phyloP scores from a whole-genome alignment of 768 basidiomycete genomes.

The Suillus subalutaceus region DNA sequence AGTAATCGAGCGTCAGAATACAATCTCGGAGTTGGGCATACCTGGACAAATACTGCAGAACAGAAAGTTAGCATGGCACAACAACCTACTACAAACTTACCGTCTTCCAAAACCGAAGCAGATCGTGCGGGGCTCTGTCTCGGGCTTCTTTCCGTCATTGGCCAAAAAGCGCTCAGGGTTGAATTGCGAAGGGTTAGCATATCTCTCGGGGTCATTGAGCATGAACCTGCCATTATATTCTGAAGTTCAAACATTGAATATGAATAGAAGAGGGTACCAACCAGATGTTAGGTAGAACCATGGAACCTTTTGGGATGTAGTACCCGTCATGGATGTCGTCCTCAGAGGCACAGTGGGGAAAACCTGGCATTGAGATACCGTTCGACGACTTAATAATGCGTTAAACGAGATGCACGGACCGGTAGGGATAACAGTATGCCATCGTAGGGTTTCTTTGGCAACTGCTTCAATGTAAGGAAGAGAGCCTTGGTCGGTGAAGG shows the following conservation, averaged over 20 bases:
- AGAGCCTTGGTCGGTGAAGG: constrained; percentile 55
- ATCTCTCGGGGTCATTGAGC: constrained; percentile 32
- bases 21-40: not conserved
- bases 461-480: constrained; percentile 67
- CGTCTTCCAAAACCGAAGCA: constrained; percentile 71
- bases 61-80: constrained; percentile 10
- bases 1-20: constrained; percentile 7
- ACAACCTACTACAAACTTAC: constrained; percentile 25
- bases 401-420: constrained; percentile 42
- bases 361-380: constrained; percentile 12
- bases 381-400: constrained; percentile 34
- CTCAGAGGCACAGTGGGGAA: constrained; percentile 56
- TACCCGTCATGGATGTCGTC: constrained; percentile 67
- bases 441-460: constrained; percentile 54
- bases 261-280: constrained; percentile 16
- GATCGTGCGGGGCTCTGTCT: constrained; percentile 54
- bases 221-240: constrained; percentile 21
- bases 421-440: constrained; percentile 42
- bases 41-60: constrained; percentile 15
- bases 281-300: constrained; percentile 30
- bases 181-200: constrained; percentile 52
- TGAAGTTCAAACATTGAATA: constrained; percentile 4
- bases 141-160: constrained; percentile 28
- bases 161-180: constrained; percentile 57
- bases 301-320: constrained; percentile 53